Percentiles rank a stretch among this genome's conserved stretches.
These are phyloP conservation scores for Termitomyces sp. DNA, from an alignment of 768 basidiomycete genomes.

Conservation along the genomic window DNA sequence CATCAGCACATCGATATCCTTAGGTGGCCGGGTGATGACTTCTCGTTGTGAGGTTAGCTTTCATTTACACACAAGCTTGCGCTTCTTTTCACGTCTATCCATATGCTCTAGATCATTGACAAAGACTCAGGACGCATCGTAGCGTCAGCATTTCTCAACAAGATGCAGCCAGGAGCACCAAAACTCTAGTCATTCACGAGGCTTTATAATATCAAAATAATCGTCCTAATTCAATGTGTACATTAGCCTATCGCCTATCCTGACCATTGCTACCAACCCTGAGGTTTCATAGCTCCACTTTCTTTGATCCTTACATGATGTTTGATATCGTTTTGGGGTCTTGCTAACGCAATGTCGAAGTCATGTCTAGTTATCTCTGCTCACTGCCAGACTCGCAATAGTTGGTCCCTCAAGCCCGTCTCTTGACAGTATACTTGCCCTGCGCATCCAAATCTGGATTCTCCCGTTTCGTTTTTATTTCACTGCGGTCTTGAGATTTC, in stretches of 20 bases:
- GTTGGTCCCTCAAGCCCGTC: neutral
- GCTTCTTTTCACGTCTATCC: neutral
- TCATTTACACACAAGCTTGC: constrained; percentile 4
- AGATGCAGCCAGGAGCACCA: constrained; percentile 60
- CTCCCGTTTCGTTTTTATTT: neutral
- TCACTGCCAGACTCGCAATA: constrained; percentile 6
- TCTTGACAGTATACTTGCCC: neutral
- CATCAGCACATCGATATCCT: constrained; percentile 55
- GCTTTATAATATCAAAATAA: neutral
- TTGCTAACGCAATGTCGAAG: constrained; percentile 2
- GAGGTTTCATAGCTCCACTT: neutral
- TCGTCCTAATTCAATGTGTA: constrained; percentile 6
- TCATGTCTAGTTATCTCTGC: neutral
- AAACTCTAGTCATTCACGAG: constrained; percentile 30
- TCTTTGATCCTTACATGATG: neutral
- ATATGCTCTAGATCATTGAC: constrained; percentile 43
- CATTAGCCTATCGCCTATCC: constrained; percentile 2
- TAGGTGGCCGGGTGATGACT: constrained; percentile 67
- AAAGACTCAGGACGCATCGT: constrained; percentile 51
- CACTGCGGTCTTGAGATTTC: neutral
- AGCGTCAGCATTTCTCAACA: constrained; percentile 64
- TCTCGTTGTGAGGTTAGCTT: constrained; percentile 61
- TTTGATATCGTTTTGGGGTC: neutral
- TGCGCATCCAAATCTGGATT: neutral
- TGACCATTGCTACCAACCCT: neutral